Conservation (phyloP, 352 stramenopile species). For the Thalassiosira mediterranea region DNA sequence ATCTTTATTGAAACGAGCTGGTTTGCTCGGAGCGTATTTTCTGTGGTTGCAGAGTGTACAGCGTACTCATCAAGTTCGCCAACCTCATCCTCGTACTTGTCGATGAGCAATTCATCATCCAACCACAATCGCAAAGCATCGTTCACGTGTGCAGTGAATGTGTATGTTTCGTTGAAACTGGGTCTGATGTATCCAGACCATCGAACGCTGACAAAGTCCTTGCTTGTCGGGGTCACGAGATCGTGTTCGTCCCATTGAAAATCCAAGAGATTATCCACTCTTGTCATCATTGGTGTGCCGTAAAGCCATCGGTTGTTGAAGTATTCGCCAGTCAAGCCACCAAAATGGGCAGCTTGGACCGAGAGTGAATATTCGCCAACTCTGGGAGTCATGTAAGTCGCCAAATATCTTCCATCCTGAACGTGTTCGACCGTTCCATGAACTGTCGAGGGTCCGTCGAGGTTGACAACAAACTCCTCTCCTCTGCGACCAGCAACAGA, state of each 20-base stretch:
- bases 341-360: constrained; percentile 83
- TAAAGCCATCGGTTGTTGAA: constrained; percentile 96
- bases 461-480: constrained; percentile 63
- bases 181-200: constrained; percentile 93
- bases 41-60: constrained; percentile 67
- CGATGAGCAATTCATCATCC: constrained; percentile 85
- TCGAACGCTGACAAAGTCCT: constrained; percentile 93
- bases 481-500: constrained; percentile 60
- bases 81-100: constrained; percentile 86
- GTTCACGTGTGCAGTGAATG: constrained; percentile 88
- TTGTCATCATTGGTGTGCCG: constrained; percentile 85
- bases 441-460: constrained; percentile 53
- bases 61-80: constrained; percentile 59
- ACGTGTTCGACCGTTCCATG: constrained; percentile 62
- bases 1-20: constrained; percentile 88
- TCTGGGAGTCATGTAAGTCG: constrained; percentile 88
- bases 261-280: constrained; percentile 89
- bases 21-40: constrained; percentile 83
- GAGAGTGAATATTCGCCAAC: constrained; percentile 88
- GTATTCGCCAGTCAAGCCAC: constrained; percentile 90
- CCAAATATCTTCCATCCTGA: constrained; percentile 86
- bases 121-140: constrained; percentile 91
- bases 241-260: constrained; percentile 89
- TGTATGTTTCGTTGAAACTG: constrained; percentile 89
- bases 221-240: constrained; percentile 89